Base-by-base conservation (phyloP, 1,284 basidiomycete genomes). In the Earliella scabrosa region DNA sequence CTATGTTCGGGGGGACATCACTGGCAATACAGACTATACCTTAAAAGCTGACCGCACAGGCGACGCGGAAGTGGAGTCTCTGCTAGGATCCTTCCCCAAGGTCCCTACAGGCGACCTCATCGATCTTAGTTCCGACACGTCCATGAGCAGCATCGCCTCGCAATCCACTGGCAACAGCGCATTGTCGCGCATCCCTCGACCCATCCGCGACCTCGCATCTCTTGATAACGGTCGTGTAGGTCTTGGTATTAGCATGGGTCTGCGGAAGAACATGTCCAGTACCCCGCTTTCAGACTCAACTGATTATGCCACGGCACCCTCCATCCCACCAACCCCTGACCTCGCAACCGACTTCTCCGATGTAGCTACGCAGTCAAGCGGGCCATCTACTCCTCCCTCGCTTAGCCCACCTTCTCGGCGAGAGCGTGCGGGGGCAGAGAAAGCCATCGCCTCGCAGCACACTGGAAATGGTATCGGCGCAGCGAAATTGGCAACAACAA, bases 281-380 rank as follows among this genome's bases (percentile, higher is more conserved):
- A 64, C 66, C 9, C 69, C 68, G 9, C 54, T 67, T n/a, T n/a
- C n/a, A n/a, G n/a, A n/a, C 2, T 40, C 58, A 21, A 63, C 58
- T 9, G 65, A 64, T 18, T 68, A 68, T 49, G 68, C 65, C 13
- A 24, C 39, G 21, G 39, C 39, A 11, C 63, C 60, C 2, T 72
- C 73, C 47, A 66, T 73, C 7, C 79, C 80, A 18, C 77, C 76
- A 27, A 86, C 81, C 7, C 86, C 87, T 4, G 85, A 86, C 54
- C 73, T 89, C 21, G 74, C 79, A n/a, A 78, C 81, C 18, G 87
- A 89, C 65, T 73, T 75, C 52, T 88, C 84, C 16, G 86, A 87
- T 56, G 75, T 77, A 9, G 75, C 77, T 16, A 82, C 82, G 1
- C 77, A 79, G 47, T 85, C 84, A 3, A 86, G 83, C 10, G 73